These are phyloP conservation scores for Casuarina cunninghamiana DNA, from an alignment of 306 rosid species.

Conservation along the genomic window DNA sequence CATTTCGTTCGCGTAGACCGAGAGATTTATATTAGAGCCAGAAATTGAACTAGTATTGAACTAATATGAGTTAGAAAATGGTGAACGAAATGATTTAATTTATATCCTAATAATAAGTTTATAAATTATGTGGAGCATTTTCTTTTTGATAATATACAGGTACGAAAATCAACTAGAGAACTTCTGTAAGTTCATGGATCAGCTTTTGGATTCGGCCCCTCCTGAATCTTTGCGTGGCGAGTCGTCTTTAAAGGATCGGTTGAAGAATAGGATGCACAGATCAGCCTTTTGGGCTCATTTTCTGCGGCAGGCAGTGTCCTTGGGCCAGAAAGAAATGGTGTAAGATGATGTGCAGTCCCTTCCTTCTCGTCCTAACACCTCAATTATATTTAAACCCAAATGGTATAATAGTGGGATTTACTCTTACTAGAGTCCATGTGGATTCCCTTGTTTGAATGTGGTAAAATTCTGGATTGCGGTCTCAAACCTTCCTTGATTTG, in stretches of 20 bases:
- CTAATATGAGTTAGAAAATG: background rate
- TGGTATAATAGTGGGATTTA: no score
- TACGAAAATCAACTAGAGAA: conserved; percentile 81
- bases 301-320: conserved; percentile 56
- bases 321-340: conserved; percentile 94
- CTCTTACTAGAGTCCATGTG: background rate
- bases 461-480: conserved; percentile 22
- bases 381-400: no score
- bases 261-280: conserved; percentile 67
- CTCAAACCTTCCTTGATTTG: conserved; percentile 6
- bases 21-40: no score
- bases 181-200: conserved; percentile 84
- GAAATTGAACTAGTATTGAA: no score
- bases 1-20: no score
- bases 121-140: background rate
- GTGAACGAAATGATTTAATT: background rate
- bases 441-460: conserved; percentile 18
- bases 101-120: no score
- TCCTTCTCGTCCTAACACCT: conserved; percentile 11
- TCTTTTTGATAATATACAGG: conserved; percentile 36
- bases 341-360: conserved; percentile 39
- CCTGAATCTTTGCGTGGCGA: conserved; percentile 64
- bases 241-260: conserved; percentile 56
- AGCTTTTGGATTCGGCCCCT: conserved; percentile 75
- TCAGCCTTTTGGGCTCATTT: conserved; percentile 77